phyloP scores from a whole-genome alignment of 371 early-diverging fungal species.

The Mucor saturninus region DNA sequence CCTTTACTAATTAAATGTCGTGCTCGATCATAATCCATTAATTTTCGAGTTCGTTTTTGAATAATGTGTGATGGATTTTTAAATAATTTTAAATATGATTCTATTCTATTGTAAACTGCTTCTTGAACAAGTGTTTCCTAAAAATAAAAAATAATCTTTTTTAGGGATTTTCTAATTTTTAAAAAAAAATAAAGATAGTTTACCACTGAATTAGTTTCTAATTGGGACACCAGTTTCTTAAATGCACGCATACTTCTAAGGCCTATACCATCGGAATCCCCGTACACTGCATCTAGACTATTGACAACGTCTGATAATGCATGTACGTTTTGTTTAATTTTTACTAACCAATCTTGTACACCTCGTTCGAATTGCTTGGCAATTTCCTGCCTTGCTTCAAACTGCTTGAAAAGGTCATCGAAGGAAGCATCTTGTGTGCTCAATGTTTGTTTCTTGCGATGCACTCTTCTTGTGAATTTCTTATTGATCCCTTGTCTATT shows the following conservation, averaged over 20 bases:
- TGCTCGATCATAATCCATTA: conserved; percentile 77
- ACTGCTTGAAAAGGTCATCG: conserved; percentile 44
- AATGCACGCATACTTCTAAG: background rate
- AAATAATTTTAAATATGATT: conserved; percentile 63
- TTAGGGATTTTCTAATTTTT: background rate
- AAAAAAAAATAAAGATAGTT: conserved; percentile 4
- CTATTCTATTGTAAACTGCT: conserved; percentile 63
- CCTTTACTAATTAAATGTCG: conserved; percentile 63
- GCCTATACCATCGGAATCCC: conserved; percentile 41
- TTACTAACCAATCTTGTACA: conserved; percentile 61
- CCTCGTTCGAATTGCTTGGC: conserved; percentile 58
- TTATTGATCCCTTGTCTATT: conserved; percentile 72
- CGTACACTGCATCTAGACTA: conserved; percentile 64
- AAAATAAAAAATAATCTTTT: conserved; percentile 25
- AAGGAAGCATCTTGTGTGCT: conserved; percentile 63
- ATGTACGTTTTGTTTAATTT: conserved; percentile 54
- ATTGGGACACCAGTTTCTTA: conserved; percentile 19
- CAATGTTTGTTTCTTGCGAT: conserved; percentile 44
- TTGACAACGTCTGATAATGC: conserved; percentile 58
- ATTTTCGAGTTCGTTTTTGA: conserved; percentile 76
- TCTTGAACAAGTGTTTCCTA: conserved; percentile 37
- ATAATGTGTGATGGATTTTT: conserved; percentile 75
- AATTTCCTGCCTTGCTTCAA: conserved; percentile 62
- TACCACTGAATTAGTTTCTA: conserved; percentile 51
- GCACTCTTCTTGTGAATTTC: conserved; percentile 63